A percentile compares a stretch with the other conserved stretches of the same genome.
phyloP scores from a whole-genome alignment of 495 filamentous ascomycete species.

The Tuber calosporum region DNA sequence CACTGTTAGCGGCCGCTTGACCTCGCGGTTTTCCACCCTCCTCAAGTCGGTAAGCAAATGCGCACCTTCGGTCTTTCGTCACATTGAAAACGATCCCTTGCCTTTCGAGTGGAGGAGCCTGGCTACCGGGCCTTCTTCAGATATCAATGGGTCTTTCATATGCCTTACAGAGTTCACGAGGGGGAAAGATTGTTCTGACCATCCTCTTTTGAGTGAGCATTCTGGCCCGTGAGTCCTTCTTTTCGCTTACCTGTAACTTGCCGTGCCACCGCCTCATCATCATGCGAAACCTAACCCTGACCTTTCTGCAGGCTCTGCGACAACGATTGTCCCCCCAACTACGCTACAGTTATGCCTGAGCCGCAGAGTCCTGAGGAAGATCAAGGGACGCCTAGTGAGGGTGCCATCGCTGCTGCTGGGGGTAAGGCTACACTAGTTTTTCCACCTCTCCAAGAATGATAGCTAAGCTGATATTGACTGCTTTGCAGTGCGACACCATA shows the following conservation, averaged over 20 bases:
- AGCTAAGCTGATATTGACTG: background rate
- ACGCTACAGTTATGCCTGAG: background rate
- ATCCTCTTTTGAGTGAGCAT: background rate
- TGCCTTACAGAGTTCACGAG: background rate
- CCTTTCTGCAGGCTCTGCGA: background rate
- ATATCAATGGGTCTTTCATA: background rate
- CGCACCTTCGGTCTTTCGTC: background rate
- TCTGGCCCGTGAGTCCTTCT: background rate
- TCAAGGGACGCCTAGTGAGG: background rate
- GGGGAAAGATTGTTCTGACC: background rate
- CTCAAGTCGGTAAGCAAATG: background rate
- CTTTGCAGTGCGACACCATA: background rate
- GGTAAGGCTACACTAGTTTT: background rate
- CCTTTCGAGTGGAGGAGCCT: background rate
- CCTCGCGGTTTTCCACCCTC: background rate
- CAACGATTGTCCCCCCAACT: background rate
- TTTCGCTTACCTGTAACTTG: background rate
- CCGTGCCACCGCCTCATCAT: background rate
- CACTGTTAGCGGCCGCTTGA: background rate
- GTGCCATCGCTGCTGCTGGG: background rate
- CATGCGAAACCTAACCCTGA: background rate
- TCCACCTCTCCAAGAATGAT: background rate
- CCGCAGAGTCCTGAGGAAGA: background rate
- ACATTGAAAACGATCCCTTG: background rate
- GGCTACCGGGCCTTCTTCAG: background rate